A percentile compares a stretch with the other conserved stretches of the same genome.
phyloP scores from a whole-genome alignment of 768 basidiomycete species.

The Rhizopogon vulgaris region DNA sequence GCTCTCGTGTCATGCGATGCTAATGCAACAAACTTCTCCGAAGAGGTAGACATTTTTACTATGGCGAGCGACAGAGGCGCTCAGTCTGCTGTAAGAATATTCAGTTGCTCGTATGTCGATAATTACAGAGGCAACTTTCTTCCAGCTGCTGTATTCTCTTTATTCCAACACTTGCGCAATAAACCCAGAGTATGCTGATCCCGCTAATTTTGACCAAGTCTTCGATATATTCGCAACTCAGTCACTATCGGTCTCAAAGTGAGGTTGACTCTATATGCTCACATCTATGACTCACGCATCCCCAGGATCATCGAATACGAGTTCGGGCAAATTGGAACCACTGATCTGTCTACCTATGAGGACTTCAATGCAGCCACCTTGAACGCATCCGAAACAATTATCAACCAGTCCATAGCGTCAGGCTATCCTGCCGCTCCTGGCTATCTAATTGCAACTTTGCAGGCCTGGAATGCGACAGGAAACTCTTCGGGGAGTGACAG shows the following conservation, averaged over 20 bases:
- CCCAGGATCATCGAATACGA: constrained; percentile 50
- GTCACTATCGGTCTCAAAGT: constrained; percentile 49
- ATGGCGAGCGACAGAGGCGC: constrained; percentile 76
- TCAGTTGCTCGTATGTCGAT: neutral
- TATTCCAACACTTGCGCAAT: constrained; percentile 70
- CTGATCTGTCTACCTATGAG: constrained; percentile 44
- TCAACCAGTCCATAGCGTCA: constrained; percentile 39
- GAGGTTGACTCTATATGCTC: constrained; percentile 27
- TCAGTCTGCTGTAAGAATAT: constrained; percentile 57
- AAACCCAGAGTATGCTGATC: constrained; percentile 63
- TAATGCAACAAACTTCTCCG: constrained; percentile 62
- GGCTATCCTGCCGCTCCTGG: constrained; percentile 42
- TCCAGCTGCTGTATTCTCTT: constrained; percentile 72
- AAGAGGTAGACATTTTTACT: constrained; percentile 72
- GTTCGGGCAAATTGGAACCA: constrained; percentile 51
- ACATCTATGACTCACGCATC: neutral
- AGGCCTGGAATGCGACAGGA: constrained; percentile 55
- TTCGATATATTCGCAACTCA: constrained; percentile 78
- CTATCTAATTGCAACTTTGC: constrained; percentile 68
- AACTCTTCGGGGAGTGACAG: constrained; percentile 5
- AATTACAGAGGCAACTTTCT: neutral
- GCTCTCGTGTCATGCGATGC: constrained; percentile 80
- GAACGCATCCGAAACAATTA: constrained; percentile 40
- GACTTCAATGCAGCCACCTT: constrained; percentile 58
- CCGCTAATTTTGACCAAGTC: constrained; percentile 57